These are phyloP conservation scores for Mycena amicta DNA, from an alignment of 768 basidiomycete species.

Conservation along the genomic window DNA sequence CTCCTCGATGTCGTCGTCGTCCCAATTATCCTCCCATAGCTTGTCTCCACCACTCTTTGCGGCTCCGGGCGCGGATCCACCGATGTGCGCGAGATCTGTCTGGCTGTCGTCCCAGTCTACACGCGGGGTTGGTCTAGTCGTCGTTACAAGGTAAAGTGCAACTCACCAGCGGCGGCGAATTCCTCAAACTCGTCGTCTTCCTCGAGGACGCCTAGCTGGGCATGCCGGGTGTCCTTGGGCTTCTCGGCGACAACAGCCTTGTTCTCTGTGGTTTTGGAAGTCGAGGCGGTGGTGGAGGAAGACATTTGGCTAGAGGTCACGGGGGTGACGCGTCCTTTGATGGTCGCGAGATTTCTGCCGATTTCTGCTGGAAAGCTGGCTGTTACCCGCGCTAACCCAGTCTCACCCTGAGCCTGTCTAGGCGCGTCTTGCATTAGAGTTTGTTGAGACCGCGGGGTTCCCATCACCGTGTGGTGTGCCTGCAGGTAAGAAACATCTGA, in stretches of 20 bases:
- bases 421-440: no score
- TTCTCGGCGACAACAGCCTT: constrained; percentile 42
- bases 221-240: constrained; percentile 51
- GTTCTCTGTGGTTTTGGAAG: constrained; percentile 48
- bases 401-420: no score
- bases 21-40: constrained; percentile 99
- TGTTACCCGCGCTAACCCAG: no score
- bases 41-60: constrained; percentile 85
- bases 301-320: constrained; percentile 35
- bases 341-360: neutral
- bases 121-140: neutral
- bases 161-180: constrained; percentile 78
- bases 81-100: constrained; percentile 79
- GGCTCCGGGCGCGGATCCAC: constrained; percentile 70
- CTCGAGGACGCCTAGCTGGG: constrained; percentile 86
- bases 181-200: constrained; percentile 99
- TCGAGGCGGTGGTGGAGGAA: constrained; percentile 43
- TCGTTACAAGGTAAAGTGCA: neutral
- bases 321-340: neutral
- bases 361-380: neutral
- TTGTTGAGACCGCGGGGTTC: no score
- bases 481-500: no score
- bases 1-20: constrained; percentile 98
- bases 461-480: no score
- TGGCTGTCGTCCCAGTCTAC: constrained; percentile 87